These are phyloP conservation scores for Fusarium penzigii DNA, from an alignment of 2,329 filamentous ascomycete species.

Conservation along the genomic window DNA sequence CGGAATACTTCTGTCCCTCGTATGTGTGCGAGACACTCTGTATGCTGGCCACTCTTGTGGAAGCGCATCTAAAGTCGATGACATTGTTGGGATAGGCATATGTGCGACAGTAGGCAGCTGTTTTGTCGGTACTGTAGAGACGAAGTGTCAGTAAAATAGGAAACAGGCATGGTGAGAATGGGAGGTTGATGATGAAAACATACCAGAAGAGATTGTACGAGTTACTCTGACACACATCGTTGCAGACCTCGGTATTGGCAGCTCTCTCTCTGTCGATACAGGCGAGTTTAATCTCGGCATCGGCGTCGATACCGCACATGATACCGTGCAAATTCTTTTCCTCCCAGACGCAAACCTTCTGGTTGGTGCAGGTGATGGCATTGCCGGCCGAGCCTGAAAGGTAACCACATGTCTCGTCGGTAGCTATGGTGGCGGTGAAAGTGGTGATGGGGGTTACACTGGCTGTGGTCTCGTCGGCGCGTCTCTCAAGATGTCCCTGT, in stretches of 20 bases:
- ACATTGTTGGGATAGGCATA: conserved; percentile 12
- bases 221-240: conserved; percentile 19
- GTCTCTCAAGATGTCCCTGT: neutral
- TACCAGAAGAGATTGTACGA: conserved; percentile 17
- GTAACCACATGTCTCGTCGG: conserved; percentile 16
- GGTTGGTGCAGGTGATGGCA: conserved; percentile 15
- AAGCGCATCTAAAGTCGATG: conserved; percentile 12
- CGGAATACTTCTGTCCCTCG: conserved; percentile 1
- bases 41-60: neutral
- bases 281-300: neutral
- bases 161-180: too few species aligned
- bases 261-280: conserved; percentile 2
- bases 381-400: conserved; percentile 16
- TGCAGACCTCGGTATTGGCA: conserved; percentile 3
- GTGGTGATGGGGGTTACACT: neutral
- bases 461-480: neutral
- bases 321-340: neutral
- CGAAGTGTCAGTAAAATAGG: fast-evolving
- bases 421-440: conserved; percentile 6
- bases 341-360: conserved; percentile 11
- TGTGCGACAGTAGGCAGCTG: conserved; percentile 14
- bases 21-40: conserved; percentile 15
- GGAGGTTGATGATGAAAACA: neutral
- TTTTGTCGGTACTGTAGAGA: conserved; percentile 6
- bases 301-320: conserved; percentile 3